phyloP scores from a whole-genome alignment of 1,284 basidiomycete species.

The Melampsora americana region DNA sequence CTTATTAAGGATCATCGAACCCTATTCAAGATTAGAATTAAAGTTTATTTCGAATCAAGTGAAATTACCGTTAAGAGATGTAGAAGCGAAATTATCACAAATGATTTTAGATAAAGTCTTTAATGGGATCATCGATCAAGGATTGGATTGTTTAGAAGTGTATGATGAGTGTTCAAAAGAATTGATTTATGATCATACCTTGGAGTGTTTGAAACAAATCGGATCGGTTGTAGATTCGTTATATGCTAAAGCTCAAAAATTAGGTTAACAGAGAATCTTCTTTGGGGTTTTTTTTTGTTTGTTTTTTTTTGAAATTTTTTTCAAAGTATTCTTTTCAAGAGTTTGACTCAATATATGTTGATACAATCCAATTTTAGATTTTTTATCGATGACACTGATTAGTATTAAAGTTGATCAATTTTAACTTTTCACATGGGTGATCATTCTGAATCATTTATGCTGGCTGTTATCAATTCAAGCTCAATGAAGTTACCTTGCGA shows the following conservation, averaged over 20 bases:
- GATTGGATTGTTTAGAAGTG: slow-evolving; percentile 71
- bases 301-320: too few relatives aligned
- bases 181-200: slow-evolving; percentile 51
- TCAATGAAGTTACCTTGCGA: too few relatives aligned
- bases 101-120: slow-evolving; percentile 98
- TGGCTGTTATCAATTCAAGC: too few relatives aligned
- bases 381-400: too few relatives aligned
- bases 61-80: slow-evolving; percentile 81
- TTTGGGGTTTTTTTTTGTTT: too few relatives aligned
- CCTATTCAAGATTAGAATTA: slow-evolving; percentile 87
- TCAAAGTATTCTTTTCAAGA: too few relatives aligned
- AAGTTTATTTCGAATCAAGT: slow-evolving; percentile 83
- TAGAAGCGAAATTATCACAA: slow-evolving; percentile 95
- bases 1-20: slow-evolving; percentile 86
- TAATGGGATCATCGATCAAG: slow-evolving; percentile 91
- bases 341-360: too few relatives aligned
- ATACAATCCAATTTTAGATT: too few relatives aligned
- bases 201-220: slow-evolving; percentile 54
- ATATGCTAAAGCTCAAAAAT: slow-evolving; percentile 51
- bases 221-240: slow-evolving; percentile 53
- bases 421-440: too few relatives aligned
- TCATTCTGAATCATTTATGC: too few relatives aligned
- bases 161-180: slow-evolving; percentile 52
- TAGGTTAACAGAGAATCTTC: slow-evolving; percentile 21
- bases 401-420: too few relatives aligned